Percentiles rank a stretch among this genome's conserved stretches.
These are phyloP conservation scores for Stenogyne calaminthoides DNA, from an alignment of 305 asterid genomes.

Conservation along the genomic window DNA sequence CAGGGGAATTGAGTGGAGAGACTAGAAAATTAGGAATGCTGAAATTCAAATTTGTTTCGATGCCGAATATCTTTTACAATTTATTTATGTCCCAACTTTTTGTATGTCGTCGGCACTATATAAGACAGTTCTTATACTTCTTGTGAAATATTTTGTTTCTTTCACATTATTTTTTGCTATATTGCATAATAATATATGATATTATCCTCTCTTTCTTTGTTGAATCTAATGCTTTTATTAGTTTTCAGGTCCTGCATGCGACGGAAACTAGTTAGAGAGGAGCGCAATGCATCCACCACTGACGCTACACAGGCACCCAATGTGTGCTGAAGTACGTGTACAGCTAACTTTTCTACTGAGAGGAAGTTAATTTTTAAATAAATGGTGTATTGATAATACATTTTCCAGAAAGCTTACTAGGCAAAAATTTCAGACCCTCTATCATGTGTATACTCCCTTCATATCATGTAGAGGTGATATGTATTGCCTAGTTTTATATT, in stretches of 20 bases:
- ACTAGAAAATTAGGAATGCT: background rate
- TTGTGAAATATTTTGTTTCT: background rate
- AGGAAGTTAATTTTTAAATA: background rate
- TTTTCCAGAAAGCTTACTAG: background rate
- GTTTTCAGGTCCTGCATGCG: background rate
- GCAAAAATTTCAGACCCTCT: background rate
- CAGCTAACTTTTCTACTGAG: slow-evolving; percentile 3
- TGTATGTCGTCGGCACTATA: background rate
- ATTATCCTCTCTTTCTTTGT: background rate
- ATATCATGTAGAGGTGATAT: background rate
- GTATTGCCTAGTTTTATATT: background rate
- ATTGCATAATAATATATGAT: background rate
- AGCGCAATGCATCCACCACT: slow-evolving; percentile 77
- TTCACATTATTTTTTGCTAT: background rate
- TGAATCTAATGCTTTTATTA: background rate
- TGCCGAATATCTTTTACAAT: no score
- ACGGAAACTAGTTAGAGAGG: background rate
- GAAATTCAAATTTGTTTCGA: background rate
- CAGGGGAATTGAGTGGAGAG: background rate
- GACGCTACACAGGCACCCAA: slow-evolving; percentile 79
- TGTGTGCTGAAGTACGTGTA: slow-evolving; percentile 71
- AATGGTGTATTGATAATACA: background rate
- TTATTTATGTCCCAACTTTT: background rate
- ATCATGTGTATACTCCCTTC: background rate
- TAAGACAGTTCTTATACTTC: background rate